Evolutionary conservation across 441 rosid genomes (phyloP).

Genomic region (Sinapis alba): DNA sequence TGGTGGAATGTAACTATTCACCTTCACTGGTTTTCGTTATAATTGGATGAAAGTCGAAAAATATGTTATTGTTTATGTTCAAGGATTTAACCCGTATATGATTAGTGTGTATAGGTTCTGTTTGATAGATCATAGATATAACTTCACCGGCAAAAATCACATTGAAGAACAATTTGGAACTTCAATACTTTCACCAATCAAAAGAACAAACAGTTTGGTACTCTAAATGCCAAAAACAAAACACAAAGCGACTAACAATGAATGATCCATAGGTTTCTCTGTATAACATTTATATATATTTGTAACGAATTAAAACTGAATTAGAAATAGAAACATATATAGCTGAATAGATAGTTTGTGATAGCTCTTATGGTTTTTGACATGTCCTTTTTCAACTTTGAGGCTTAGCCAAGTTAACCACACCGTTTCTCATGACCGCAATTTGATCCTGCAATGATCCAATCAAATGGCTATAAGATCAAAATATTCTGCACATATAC

Average conservation of each 20-base stretch:
- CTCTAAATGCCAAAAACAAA: neutral
- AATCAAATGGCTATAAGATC: neutral
- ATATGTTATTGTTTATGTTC: neutral
- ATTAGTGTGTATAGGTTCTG: neutral
- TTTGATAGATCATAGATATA: neutral
- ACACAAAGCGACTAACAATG: conserved; percentile 1
- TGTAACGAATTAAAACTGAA: neutral
- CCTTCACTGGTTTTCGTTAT: neutral
- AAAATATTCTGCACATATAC: neutral
- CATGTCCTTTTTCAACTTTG: neutral
- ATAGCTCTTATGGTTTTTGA: neutral
- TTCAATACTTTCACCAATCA: neutral
- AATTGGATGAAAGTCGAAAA: neutral
- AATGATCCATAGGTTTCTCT: neutral
- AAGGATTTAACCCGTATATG: neutral
- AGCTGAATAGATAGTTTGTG: neutral
- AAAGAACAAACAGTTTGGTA: neutral
- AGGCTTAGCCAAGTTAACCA: neutral
- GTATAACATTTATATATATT: neutral
- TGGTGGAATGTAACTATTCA: neutral
- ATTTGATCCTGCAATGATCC: conserved; percentile 33
- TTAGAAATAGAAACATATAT: neutral
- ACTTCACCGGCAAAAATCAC: neutral
- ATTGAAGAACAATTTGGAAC: neutral
- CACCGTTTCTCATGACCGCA: conserved; percentile 28